phyloP scores from a whole-genome alignment of 768 basidiomycete species.

The Phanerodontia chrysosporium region DNA sequence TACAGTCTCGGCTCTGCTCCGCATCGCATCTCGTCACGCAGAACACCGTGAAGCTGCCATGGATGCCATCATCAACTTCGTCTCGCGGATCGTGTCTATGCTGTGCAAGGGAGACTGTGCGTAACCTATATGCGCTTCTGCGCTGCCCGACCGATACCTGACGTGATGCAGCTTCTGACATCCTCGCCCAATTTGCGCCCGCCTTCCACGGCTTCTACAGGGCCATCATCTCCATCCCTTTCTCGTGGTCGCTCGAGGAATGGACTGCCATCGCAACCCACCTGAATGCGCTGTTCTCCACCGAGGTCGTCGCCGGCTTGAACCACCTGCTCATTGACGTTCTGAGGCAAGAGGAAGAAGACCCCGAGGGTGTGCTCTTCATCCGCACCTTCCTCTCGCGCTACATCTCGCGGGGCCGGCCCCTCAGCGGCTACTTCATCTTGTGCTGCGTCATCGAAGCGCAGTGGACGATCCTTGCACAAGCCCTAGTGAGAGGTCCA shows the following conservation, averaged over 20 bases:
- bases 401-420: slow-evolving; percentile 71
- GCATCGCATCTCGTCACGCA: slow-evolving; percentile 52
- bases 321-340: slow-evolving; percentile 68
- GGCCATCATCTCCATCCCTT: slow-evolving; percentile 75
- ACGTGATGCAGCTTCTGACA: slow-evolving; percentile 51
- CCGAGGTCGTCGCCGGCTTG: slow-evolving; percentile 65
- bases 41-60: slow-evolving; percentile 48
- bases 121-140: not conserved
- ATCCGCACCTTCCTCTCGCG: slow-evolving; percentile 69
- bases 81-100: slow-evolving; percentile 50
- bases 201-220: slow-evolving; percentile 85
- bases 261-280: slow-evolving; percentile 55
- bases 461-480: slow-evolving; percentile 81
- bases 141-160: not conserved
- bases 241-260: slow-evolving; percentile 65
- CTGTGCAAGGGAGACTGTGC: slow-evolving; percentile 53
- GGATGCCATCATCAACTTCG: slow-evolving; percentile 58
- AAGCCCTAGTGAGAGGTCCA: slow-evolving; percentile 43
- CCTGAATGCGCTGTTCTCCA: slow-evolving; percentile 58
- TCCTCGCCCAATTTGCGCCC: slow-evolving; percentile 74
- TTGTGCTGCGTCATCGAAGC: slow-evolving; percentile 88
- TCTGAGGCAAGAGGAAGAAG: slow-evolving; percentile 45
- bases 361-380: slow-evolving; percentile 50
- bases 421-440: slow-evolving; percentile 82
- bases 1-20: slow-evolving; percentile 71